Conservation (phyloP, 2,329 filamentous ascomycete genomes). For the Stachybotrys echinatus region DNA sequence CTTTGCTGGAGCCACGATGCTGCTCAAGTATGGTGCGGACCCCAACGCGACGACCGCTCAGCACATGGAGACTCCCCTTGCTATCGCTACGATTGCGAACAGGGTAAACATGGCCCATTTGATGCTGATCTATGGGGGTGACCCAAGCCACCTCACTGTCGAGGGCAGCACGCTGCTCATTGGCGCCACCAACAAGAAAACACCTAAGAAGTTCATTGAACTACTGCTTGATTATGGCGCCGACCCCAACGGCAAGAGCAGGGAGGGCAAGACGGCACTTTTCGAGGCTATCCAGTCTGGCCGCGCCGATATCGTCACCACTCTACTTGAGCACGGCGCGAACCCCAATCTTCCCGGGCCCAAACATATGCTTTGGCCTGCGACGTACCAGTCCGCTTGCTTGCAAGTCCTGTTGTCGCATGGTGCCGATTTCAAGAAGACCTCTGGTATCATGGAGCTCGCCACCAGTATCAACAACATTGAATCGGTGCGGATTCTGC, state of each 20-base stretch:
- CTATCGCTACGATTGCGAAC: conserved; percentile 42
- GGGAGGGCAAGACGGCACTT: conserved; percentile 56
- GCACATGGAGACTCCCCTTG: conserved; percentile 50
- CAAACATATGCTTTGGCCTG: conserved; percentile 64
- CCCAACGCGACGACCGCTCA: conserved; percentile 45
- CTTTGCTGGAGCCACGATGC: conserved; percentile 49
- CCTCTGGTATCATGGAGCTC: conserved; percentile 59
- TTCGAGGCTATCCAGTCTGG: conserved; percentile 55
- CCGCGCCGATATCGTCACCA: conserved; percentile 50
- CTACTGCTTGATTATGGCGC: conserved; percentile 55
- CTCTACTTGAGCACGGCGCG: conserved; percentile 49
- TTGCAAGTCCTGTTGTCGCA: conserved; percentile 53
- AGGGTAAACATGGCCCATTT: conserved; percentile 54
- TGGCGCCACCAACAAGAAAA: conserved; percentile 53
- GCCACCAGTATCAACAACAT: conserved; percentile 59
- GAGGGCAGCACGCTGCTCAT: conserved; percentile 59
- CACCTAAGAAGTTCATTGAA: conserved; percentile 49
- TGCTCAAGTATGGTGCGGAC: conserved; percentile 61
- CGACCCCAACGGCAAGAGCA: conserved; percentile 53
- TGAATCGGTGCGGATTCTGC: conserved; percentile 52
- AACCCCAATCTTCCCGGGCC: conserved; percentile 64
- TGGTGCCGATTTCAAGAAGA: conserved; percentile 55
- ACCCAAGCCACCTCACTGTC: conserved; percentile 46
- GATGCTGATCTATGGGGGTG: conserved; percentile 56
- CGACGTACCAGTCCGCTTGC: conserved; percentile 52